These are phyloP conservation scores for Candida maesae DNA, from an alignment of 805 yeast genomes.

Conservation along the genomic window DNA sequence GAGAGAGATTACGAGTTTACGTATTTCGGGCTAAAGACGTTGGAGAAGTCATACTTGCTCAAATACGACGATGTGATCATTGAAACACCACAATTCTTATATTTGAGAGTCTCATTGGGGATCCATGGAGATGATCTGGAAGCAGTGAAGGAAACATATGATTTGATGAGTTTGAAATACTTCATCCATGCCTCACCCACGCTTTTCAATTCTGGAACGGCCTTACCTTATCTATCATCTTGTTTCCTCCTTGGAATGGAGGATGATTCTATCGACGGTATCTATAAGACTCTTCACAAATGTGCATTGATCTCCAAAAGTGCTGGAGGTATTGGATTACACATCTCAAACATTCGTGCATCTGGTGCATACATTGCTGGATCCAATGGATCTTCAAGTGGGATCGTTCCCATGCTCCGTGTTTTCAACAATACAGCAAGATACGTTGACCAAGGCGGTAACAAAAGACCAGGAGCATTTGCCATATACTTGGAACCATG, in stretches of 20 bases:
- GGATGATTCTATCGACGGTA: slow-evolving; percentile 94
- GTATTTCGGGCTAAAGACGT: slow-evolving; percentile 90
- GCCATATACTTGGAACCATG: slow-evolving; percentile 94
- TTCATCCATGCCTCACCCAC: slow-evolving; percentile 97
- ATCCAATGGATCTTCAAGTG: slow-evolving; percentile 89
- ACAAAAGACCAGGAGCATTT: slow-evolving; percentile 96
- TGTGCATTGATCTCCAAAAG: slow-evolving; percentile 90
- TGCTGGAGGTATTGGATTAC: slow-evolving; percentile 95
- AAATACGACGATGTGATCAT: slow-evolving; percentile 60
- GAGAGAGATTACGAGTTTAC: slow-evolving; percentile 76
- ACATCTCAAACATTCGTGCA: slow-evolving; percentile 81
- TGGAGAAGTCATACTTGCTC: slow-evolving; percentile 80
- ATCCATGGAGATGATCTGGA: slow-evolving; percentile 71
- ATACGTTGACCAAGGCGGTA: slow-evolving; percentile 98
- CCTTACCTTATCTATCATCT: slow-evolving; percentile 80
- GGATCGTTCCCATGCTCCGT: slow-evolving; percentile 92
- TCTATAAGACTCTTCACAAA: slow-evolving; percentile 82
- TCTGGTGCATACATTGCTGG: slow-evolving; percentile 87
- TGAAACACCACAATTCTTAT: slow-evolving; percentile 89
- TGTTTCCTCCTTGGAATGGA: slow-evolving; percentile 90
- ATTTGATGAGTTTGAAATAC: slow-evolving; percentile 79
- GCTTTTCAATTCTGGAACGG: slow-evolving; percentile 88
- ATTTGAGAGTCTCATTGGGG: slow-evolving; percentile 90
- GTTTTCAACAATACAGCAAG: slow-evolving; percentile 95
- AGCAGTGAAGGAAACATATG: slow-evolving; percentile 74